A percentile compares a stretch with the other conserved stretches of the same genome.
phyloP scores from a whole-genome alignment of 495 filamentous ascomycete species.

The Hypomontagnella monticulosa region DNA sequence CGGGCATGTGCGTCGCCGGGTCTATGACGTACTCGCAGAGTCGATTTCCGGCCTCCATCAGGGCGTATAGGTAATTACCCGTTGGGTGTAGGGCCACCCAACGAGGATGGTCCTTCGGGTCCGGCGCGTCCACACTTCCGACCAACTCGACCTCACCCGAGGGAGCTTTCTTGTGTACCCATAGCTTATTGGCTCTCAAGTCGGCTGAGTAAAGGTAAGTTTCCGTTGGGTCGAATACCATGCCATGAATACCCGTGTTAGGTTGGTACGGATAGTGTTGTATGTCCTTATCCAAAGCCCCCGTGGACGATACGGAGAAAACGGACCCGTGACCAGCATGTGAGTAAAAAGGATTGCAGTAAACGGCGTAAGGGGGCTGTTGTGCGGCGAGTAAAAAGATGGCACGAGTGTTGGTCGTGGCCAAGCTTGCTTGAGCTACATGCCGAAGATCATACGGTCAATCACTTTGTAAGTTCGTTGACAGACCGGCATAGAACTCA shows the following conservation, averaged over 20 bases:
- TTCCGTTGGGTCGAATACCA: conserved; percentile 87
- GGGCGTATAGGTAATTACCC: conserved; percentile 79
- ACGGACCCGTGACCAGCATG: conserved; percentile 82
- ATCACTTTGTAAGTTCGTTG: conserved; percentile 13
- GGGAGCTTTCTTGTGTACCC: conserved; percentile 78
- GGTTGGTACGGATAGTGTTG: conserved; percentile 81
- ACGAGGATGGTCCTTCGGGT: conserved; percentile 76
- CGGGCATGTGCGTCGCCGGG: conserved; percentile 75
- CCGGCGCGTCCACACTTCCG: conserved; percentile 75
- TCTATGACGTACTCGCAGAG: conserved; percentile 83
- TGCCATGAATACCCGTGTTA: conserved; percentile 84
- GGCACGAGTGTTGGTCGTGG: conserved; percentile 80
- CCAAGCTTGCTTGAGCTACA: conserved; percentile 70
- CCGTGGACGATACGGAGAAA: conserved; percentile 72
- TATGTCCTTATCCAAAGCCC: conserved; percentile 71
- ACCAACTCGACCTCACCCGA: conserved; percentile 72
- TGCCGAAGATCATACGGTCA: conserved; percentile 27
- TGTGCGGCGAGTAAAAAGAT: conserved; percentile 85
- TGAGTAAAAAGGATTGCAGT: conserved; percentile 88
- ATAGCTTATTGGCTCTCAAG: conserved; percentile 84
- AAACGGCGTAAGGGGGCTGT: conserved; percentile 79
- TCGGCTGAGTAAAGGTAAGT: conserved; percentile 88
- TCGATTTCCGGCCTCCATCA: conserved; percentile 87
- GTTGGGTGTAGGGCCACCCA: conserved; percentile 84
- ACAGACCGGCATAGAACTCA: conserved; percentile 44